Base-by-base conservation (phyloP, 192 early-diverging fungal species). In the Chytriomyces sp. region DNA sequence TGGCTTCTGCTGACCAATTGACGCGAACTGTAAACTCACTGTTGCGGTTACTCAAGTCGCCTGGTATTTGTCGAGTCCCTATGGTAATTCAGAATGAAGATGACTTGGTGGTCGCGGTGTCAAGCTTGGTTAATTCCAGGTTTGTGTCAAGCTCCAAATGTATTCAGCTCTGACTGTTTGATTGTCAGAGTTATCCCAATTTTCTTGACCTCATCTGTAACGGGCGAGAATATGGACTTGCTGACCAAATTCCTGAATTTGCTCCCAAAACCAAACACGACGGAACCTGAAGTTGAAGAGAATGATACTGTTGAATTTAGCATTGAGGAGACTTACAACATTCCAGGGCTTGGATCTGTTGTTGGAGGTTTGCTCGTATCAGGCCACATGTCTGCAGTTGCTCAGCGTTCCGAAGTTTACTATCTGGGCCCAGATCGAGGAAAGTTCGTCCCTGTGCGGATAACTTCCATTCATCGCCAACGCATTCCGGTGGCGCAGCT, bases 171-270 rank as follows among this genome's bases (percentile, higher is more conserved):
- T 26, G 8, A 25, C 10, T 26, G 40, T 38, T 7, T 14, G 28
- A 31, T 31, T 8, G 26, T 77, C 2, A 82, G 82, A 25, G 85
- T 93, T 14, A 86, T 94, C 52, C 94, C 94, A 4, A 89, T 96
- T 30, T 89, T 96, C 56, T 81, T 94, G 26, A 86, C 91, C 0
- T 95, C 93, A 12, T 94, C 89, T 69, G 93, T 96, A 32, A 91
- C 90, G 1, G 91, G 91, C 32, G 86, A 88, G 70, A 84, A 92
- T 72, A 72, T 91, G 76, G 62, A 87, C 68, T 66, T 91, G 3
- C 71, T 96, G 49, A 77, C 77, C 5, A 84, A 85, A 59, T 86
- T 95, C 38, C 82, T 93, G 33, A 88, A 89, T 44, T 68, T 91
- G 37, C 70, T 96, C 37, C 86, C 90, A 52, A 90, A 93, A 54